Percentiles rank a stretch among this genome's conserved stretches.
Evolutionary conservation across 805 yeast genomes (phyloP).

Genomic region (Spathaspora arborariae): DNA sequence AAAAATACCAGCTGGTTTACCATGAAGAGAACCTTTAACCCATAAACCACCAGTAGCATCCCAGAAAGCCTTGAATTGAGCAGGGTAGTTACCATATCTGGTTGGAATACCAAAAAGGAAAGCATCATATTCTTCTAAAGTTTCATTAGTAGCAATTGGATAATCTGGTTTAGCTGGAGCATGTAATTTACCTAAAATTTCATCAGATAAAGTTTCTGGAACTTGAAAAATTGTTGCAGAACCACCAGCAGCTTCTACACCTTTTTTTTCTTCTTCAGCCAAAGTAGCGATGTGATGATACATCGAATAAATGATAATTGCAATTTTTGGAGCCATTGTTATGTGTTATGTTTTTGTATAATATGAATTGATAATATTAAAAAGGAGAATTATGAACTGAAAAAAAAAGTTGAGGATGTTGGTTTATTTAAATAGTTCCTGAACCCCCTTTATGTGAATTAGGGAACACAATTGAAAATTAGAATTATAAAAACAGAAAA

Average conservation of each 20-base stretch:
- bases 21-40: constrained; percentile 69
- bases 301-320: constrained; percentile 58
- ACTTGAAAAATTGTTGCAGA: constrained; percentile 71
- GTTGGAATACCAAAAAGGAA: constrained; percentile 84
- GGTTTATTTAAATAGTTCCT: neutral
- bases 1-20: constrained; percentile 73
- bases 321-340: constrained; percentile 35
- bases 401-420: neutral
- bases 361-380: constrained; percentile 4
- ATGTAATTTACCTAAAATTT: constrained; percentile 51
- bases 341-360: constrained; percentile 2
- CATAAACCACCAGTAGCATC: constrained; percentile 78
- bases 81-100: constrained; percentile 77
- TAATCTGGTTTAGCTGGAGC: constrained; percentile 50
- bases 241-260: constrained; percentile 66
- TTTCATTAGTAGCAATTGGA: constrained; percentile 61
- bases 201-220: constrained; percentile 66
- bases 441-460: neutral
- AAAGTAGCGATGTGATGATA: constrained; percentile 72
- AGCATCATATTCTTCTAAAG: constrained; percentile 67
- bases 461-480: neutral
- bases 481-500: neutral
- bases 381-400: neutral
- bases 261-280: constrained; percentile 66
- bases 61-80: constrained; percentile 74